Base-by-base conservation (phyloP, 2,329 filamentous ascomycete species). In the Torrubiellomyces zombiae region DNA sequence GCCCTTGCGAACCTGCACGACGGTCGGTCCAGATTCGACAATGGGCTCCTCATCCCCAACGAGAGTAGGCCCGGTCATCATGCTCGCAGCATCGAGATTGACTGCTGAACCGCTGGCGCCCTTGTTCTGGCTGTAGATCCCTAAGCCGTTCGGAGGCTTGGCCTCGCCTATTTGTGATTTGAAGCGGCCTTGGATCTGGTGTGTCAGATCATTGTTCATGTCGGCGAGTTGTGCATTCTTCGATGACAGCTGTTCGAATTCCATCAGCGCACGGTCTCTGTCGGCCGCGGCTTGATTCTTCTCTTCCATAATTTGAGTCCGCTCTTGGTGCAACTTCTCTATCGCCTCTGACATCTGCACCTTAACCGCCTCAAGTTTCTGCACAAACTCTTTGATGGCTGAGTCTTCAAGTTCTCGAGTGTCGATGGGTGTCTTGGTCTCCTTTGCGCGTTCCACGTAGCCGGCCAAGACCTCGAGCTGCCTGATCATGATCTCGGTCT, bases 191-290 rank as follows among this genome's bases (percentile, higher is more conserved):
- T 95, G 86, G 31, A 95, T 93, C 44, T 85, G 82, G 42, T 92
- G 80, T 4, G 91, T 85, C 28, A 98, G 61, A 44, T 93, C 81
- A 40, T 93, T 92, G 55, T 98, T 95, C 61, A 95, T 72, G 42
- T 94, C 82, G 15, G 81, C 77, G 31, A 98, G 64, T 53, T 95
- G 86, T 1, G 80, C 77, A 46, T 98, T 98, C 61, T 93, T 93
- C 29, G 75, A 77, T 8, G 82, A 92, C 21, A 98, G 60, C 43
- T 91, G 82, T 55, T 95, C 89, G 43, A 94, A 95, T 44, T 98
- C 89, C 42, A 92, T 72, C 40, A 94, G 75, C 9, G 82, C 85
- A 45, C 89, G 82, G 49, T 95, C 86, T 40, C 91, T 82, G 56
- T 89, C 78, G 26, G 78, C 75, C 19, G 79, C 71, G 14, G 91